Evolutionary conservation across 108 stramenopile species (phyloP), one percentile per base, ranked within the genome.

Genomic region (Cylindrotheca fusiformis): DNA sequence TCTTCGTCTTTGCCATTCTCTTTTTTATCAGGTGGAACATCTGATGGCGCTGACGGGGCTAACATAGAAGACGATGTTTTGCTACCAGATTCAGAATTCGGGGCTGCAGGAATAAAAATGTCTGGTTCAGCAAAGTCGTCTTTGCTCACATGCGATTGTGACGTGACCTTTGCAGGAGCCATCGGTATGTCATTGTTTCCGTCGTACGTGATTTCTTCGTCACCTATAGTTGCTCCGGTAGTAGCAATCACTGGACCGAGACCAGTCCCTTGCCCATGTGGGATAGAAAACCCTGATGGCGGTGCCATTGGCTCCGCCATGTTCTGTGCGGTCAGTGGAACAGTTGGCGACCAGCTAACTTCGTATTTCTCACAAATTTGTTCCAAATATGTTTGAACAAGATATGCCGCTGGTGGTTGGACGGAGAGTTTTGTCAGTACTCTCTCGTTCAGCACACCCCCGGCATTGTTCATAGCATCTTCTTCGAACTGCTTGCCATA

Each of bases 301-400:
- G 92, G 83, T 14, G 76, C 82, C 87, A 86, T 90, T 22, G 90
- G 87, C 41, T 84, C 86, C 12, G 73, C 68, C 73, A 88, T 82
- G 55, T 82, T 67, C 6, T 62, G 57, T 1, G 79, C 78, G 0
- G 51, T 73, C 48, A 88, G 48, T 10, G 59, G 57, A 52, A 66
- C 56, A 28, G 58, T 85, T 26, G 92, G 92, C 29, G 79, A 85
- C 92, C 94, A 95, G 21, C 82, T 72, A 17, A 96, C 89, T 50
- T 88, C 76, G 51, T 82, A 76, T 47, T 90, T 82, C 28, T 92
- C 86, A n/a, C 91, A 88, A 52, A 95, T 96, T 45, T 74, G 83
- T 28, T 92, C 88, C 63, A 97, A 71, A 76, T 96, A 95, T 0
- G 77, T 83, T 52, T 94, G 90, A 5, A 96, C 92, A 23, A 87